Conservation (phyloP, 169 alveolate species). For the Plasmodium adleri region DNA sequence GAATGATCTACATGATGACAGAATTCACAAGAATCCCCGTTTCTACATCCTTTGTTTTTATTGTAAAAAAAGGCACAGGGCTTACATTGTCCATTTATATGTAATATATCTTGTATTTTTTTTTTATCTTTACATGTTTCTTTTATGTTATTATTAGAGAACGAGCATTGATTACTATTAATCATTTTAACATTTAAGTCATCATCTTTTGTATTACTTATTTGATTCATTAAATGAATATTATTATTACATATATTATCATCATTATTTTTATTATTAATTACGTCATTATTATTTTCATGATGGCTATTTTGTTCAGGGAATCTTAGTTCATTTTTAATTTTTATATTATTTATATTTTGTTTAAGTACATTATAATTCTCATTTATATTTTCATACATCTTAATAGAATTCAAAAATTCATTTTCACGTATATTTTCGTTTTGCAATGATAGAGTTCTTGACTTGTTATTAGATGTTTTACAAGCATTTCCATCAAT, state of each 20-base stretch:
- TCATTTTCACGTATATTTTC: slow-evolving; percentile 9
- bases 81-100: slow-evolving; percentile 83
- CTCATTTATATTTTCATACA: too few relatives aligned
- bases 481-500: not conserved
- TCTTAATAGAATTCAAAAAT: too few relatives aligned
- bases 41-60: slow-evolving; percentile 87
- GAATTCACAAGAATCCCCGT: slow-evolving; percentile 84
- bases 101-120: slow-evolving; percentile 74
- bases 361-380: too few relatives aligned
- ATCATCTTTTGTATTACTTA: not conserved
- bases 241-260: not conserved
- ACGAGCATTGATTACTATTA: not conserved
- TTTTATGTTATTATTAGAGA: not conserved
- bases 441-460: not conserved
- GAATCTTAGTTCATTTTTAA: too few relatives aligned
- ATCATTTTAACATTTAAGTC: not conserved
- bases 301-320: too few relatives aligned
- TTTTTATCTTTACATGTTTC: not conserved
- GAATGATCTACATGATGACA: slow-evolving; percentile 89
- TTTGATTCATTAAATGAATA: not conserved
- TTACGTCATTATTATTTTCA: not conserved
- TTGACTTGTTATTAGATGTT: not conserved
- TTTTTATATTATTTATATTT: too few relatives aligned
- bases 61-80: slow-evolving; percentile 89
- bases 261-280: not conserved